Percentiles rank a stretch among this genome's conserved stretches.
These are phyloP conservation scores for Mycena latifolia DNA, from an alignment of 768 basidiomycete species.

Conservation along the genomic window DNA sequence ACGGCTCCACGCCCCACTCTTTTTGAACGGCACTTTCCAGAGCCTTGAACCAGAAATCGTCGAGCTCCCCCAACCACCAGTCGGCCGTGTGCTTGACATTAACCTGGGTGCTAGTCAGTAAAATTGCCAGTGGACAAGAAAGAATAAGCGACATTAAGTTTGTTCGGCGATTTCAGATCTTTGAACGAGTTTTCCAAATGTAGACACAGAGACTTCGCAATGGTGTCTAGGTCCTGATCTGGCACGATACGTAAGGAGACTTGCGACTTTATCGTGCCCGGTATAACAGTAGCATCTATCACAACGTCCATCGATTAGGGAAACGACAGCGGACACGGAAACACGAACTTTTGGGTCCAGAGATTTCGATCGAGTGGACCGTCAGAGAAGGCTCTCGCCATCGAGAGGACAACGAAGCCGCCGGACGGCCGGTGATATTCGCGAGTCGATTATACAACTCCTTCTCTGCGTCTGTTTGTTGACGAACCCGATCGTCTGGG, in stretches of 20 bases:
- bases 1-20: constrained; percentile 89
- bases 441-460: constrained; percentile 78
- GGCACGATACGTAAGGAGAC: constrained; percentile 95
- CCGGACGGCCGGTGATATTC: constrained; percentile 73
- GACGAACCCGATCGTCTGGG: constrained; percentile 82
- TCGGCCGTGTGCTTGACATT: constrained; percentile 86
- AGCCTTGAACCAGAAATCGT: constrained; percentile 88
- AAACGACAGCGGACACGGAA: neutral
- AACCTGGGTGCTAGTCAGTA: constrained; percentile 61
- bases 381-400: constrained; percentile 95
- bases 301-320: neutral
- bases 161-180: constrained; percentile 74
- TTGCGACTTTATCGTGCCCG: constrained; percentile 84
- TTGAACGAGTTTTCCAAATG: constrained; percentile 73
- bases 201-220: constrained; percentile 70
- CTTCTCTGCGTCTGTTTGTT: constrained; percentile 75
- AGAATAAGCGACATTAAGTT: constrained; percentile 66
- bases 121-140: neutral
- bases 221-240: constrained; percentile 84
- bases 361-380: constrained; percentile 86
- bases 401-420: constrained; percentile 76
- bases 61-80: constrained; percentile 96
- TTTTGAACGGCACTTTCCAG: constrained; percentile 85
- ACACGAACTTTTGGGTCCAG: constrained; percentile 80
- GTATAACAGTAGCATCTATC: constrained; percentile 89